Base-by-base conservation (phyloP, 2,329 filamentous ascomycete genomes). In the Exophiala bonariae region DNA sequence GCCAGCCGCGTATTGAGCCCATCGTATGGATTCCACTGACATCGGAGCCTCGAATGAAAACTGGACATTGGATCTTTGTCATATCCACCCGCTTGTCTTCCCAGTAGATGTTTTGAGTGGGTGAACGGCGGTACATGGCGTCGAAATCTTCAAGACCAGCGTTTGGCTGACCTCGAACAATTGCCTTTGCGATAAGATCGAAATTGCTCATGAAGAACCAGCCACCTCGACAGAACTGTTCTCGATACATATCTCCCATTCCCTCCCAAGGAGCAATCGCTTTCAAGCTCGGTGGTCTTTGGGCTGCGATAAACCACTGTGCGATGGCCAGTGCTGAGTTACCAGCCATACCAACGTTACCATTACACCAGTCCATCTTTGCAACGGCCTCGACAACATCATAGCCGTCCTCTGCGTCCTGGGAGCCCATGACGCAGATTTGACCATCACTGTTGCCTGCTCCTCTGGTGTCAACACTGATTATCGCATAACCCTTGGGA, bases 231-330 rank as follows among this genome's bases (percentile, higher is more conserved):
- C 62, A 64, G 50, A 75, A 71, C 19, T 71, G 66, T 51, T 77
- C 74, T 2, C 73, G 67, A 49, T 73, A 77, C 3, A 76, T 54
- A 50, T 78, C 75, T 1, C 66, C 66, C 31, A 61, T 68, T 9
- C 70, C 74, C 55, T 78, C 75, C 72, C 72, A 73, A 35, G 63
- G 76, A 1, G 71, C 72, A 28, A 76, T 73, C 0, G 65, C 64
- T n/a, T 63, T 63, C 4, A 75, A 61, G 10, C 61, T 64, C 1
- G 72, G 73, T 8, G 73, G 73, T 13, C 65, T 59, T 33, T 66
- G 56, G 1, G 69, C 61, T 0, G 71, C 73, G 9, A 73, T 64
- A 41, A 68, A 68, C 66, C 67, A 71, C 47, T 75, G 71, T 5
- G 63, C 59, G 20, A 64, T 71, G 0, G 70, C 72, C 8, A 75